Percentiles rank a stretch among this genome's conserved stretches.
Evolutionary conservation across 805 yeast genomes (phyloP).

Genomic region (Candida sonorensis): DNA sequence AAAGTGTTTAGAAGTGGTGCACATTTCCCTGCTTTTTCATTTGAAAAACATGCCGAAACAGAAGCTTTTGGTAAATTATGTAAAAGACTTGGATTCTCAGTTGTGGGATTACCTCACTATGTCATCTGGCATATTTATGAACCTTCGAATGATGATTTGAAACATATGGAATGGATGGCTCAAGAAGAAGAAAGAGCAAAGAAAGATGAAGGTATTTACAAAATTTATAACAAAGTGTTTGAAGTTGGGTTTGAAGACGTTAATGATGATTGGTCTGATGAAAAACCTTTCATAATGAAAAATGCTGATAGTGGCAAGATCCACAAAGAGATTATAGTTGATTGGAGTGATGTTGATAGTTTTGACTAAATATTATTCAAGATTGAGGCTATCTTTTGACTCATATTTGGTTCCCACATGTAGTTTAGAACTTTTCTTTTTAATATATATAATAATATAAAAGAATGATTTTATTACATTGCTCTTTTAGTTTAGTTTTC

Average conservation of each 20-base stretch:
- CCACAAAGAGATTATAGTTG: conserved; percentile 44
- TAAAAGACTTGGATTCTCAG: conserved; percentile 79
- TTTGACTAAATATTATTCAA: conserved; percentile 11
- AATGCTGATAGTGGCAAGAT: conserved; percentile 59
- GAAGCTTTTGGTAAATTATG: conserved; percentile 94
- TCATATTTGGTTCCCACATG: not conserved
- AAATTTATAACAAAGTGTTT: conserved; percentile 67
- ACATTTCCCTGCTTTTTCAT: conserved; percentile 95
- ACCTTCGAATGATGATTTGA: conserved; percentile 87
- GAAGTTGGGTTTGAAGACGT: conserved; percentile 73
- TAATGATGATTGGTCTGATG: conserved; percentile 64
- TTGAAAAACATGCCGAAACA: conserved; percentile 94
- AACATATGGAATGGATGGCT: conserved; percentile 82
- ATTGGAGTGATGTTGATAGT: conserved; percentile 61
- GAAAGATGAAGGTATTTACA: conserved; percentile 56
- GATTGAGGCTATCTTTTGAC: not conserved
- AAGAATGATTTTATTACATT: too few species aligned
- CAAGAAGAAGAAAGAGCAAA: conserved; percentile 62
- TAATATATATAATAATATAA: too few species aligned
- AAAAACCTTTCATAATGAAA: conserved; percentile 63
- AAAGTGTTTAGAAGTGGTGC: conserved; percentile 81
- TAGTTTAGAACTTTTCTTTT: too few species aligned
- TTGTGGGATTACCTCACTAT: conserved; percentile 88
- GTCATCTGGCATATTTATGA: conserved; percentile 96
- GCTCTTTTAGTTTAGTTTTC: too few species aligned